Conservation (phyloP, 2,329 filamentous ascomycete genomes). For the Epichloe hybrida region DNA sequence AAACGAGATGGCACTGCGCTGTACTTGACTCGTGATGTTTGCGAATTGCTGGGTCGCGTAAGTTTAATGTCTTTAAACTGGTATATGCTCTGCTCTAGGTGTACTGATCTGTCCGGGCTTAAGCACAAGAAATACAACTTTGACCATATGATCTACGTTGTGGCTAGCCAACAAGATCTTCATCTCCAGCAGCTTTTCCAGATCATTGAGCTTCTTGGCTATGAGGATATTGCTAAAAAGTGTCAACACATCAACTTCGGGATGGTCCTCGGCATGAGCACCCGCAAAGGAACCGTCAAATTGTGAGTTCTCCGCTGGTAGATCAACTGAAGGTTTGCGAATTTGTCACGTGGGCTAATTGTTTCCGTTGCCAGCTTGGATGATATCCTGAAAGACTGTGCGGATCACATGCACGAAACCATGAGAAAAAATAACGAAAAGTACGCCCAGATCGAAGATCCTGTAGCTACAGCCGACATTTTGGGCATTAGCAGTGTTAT, state of each 20-base stretch:
- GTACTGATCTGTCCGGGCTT: background rate
- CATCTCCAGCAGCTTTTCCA: slow-evolving; percentile 61
- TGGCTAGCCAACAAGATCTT: slow-evolving; percentile 57
- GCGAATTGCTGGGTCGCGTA: slow-evolving; percentile 52
- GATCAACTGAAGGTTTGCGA: slow-evolving; percentile 2
- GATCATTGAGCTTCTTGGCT: slow-evolving; percentile 58
- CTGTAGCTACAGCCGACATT: slow-evolving; percentile 67
- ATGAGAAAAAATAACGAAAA: slow-evolving; percentile 89
- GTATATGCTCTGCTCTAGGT: background rate
- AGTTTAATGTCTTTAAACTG: background rate
- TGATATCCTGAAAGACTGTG: slow-evolving; percentile 43
- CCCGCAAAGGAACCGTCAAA: slow-evolving; percentile 59
- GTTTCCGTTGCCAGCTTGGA: slow-evolving; percentile 2
- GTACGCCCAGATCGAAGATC: slow-evolving; percentile 80
- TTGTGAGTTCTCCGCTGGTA: slow-evolving; percentile 25
- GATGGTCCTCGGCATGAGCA: slow-evolving; percentile 57
- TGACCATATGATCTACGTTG: slow-evolving; percentile 70
- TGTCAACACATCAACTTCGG: slow-evolving; percentile 67
- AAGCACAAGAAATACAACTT: slow-evolving; percentile 46
- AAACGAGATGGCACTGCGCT: slow-evolving; percentile 64
- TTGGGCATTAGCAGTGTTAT: slow-evolving; percentile 91
- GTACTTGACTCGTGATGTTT: slow-evolving; percentile 68
- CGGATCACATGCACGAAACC: slow-evolving; percentile 93
- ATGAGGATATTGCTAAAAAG: slow-evolving; percentile 55
- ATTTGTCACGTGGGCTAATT: background rate